Conservation (phyloP, 2,329 filamentous ascomycete genomes). For the Amauroascus niger region DNA sequence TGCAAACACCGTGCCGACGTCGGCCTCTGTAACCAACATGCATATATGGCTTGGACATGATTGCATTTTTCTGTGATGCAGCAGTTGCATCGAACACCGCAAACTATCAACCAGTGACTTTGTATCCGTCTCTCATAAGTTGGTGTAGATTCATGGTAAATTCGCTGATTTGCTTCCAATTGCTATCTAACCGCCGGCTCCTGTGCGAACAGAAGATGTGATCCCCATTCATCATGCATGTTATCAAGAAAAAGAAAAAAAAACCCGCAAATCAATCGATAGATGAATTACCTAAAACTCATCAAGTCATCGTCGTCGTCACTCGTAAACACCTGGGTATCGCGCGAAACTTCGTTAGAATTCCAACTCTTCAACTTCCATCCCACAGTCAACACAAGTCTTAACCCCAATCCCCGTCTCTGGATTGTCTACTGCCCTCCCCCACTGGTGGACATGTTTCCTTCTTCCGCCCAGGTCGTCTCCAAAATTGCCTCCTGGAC, state of each 20-base stretch:
- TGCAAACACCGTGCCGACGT: not conserved
- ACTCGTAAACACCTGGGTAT: not conserved
- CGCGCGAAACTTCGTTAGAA: conserved; percentile 29
- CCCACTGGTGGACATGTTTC: conserved; percentile 85
- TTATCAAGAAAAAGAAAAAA: not conserved
- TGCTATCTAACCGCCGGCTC: no score
- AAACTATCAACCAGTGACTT: no score
- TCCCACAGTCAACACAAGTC: conserved; percentile 57
- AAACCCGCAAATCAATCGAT: not conserved
- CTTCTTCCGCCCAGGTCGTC: conserved; percentile 59
- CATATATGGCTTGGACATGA: not conserved
- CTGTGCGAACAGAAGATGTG: no score
- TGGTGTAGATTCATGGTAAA: no score
- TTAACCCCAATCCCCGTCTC: conserved; percentile 57
- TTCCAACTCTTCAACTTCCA: conserved; percentile 59
- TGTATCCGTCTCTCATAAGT: no score
- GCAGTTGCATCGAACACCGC: no score
- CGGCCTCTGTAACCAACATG: not conserved
- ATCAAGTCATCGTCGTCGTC: not conserved
- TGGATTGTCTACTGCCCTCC: conserved; percentile 47
- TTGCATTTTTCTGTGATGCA: not conserved
- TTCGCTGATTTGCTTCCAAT: no score
- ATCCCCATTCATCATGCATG: no score
- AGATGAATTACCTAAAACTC: not conserved
- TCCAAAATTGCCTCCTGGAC: conserved; percentile 53